These are phyloP conservation scores for Cucumis cinereus DNA, from an alignment of 306 rosid species.

Conservation along the genomic window DNA sequence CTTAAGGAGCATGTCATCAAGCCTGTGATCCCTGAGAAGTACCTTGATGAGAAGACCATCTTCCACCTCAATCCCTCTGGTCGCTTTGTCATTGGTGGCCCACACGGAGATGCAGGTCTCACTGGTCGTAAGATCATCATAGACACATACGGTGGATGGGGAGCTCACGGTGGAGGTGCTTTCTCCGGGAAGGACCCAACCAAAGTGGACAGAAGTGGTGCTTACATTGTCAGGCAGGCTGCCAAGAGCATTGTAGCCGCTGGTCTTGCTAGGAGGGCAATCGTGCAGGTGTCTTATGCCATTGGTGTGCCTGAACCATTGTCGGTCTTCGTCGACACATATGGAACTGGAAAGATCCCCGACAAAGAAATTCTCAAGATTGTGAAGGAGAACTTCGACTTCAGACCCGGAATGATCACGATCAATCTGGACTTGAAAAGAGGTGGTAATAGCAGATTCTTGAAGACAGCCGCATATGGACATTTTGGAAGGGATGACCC, in stretches of 20 bases:
- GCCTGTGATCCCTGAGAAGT: slow-evolving; percentile 15
- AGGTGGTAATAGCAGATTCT: slow-evolving; percentile 27
- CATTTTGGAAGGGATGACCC: slow-evolving; percentile 13
- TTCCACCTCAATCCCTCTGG: slow-evolving; percentile 17
- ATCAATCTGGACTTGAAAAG: slow-evolving; percentile 47
- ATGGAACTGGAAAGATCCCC: slow-evolving; percentile 8
- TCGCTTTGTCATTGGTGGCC: slow-evolving; percentile 13
- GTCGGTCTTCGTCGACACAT: slow-evolving; percentile 9
- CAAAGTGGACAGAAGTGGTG: slow-evolving; percentile 16
- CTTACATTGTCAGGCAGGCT: slow-evolving; percentile 15
- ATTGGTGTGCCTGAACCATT: slow-evolving; percentile 14
- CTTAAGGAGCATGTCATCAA: slow-evolving; percentile 12
- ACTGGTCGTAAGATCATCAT: slow-evolving; percentile 12
- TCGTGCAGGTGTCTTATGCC: slow-evolving; percentile 13
- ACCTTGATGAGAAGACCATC: slow-evolving; percentile 13
- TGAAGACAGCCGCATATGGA: slow-evolving; percentile 14
- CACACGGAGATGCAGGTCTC: slow-evolving; percentile 14
- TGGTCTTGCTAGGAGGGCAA: slow-evolving; percentile 6
- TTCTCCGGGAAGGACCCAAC: slow-evolving; percentile 14
- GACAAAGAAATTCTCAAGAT: slow-evolving; percentile 10
- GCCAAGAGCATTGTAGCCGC: slow-evolving; percentile 12
- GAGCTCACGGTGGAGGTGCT: slow-evolving; percentile 14
- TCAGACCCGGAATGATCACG: slow-evolving; percentile 34
- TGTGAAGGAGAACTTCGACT: slow-evolving; percentile 11
- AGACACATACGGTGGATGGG: slow-evolving; percentile 13